Evolutionary conservation across 257 asterid species (phyloP), one percentile per base, ranked within the genome.

Genomic region (Plantago major): DNA sequence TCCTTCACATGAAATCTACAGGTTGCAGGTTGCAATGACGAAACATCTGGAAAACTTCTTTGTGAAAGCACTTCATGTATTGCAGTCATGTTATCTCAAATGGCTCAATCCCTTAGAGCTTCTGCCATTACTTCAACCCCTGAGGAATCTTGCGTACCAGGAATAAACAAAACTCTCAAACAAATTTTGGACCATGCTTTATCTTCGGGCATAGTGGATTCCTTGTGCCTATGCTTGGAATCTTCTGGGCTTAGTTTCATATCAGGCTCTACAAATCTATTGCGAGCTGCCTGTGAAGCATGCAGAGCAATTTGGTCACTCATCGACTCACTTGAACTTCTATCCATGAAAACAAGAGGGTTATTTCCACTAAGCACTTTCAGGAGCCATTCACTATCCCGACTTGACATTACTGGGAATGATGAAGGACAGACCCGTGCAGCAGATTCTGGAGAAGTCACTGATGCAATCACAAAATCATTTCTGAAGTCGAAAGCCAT

Each of bases 201-300:
- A 71, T 81, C 86, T 74, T 89, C 92, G 16, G 85, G 75, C 49
- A 64, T 87, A 55, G 78, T 81, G 60, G 84, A 81, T 68, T 71
- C 67, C 65, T 70, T 93, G 76, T 84, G 83, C 73, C 70, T 77
- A 74, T 83, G 95, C 87, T 74, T 93, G 83, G 96, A 84, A 72
- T 79, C 95, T 49, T 93, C 89, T 57, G 99, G 99, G 64, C 67
- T 78, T 67, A 88, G 88, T 76, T 85, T 84, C 74, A 82, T 83
- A 76, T 84, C 96, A 72, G 97, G 95, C 63, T 87, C 99, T 51
- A 85, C 95, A 64, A 78, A 72, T 80, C 76, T 87, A 77, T 64
- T 87, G 77, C 86, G 94, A 75, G 95, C 95, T 80, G 95, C 95
- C 51, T 90, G 88, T 74, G 99, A 93, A 81, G 90, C 90, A 63